Percentiles rank a stretch among this genome's conserved stretches.
Conservation (phyloP, 305 asterid genomes). For the Fraxinus angustifolia region DNA sequence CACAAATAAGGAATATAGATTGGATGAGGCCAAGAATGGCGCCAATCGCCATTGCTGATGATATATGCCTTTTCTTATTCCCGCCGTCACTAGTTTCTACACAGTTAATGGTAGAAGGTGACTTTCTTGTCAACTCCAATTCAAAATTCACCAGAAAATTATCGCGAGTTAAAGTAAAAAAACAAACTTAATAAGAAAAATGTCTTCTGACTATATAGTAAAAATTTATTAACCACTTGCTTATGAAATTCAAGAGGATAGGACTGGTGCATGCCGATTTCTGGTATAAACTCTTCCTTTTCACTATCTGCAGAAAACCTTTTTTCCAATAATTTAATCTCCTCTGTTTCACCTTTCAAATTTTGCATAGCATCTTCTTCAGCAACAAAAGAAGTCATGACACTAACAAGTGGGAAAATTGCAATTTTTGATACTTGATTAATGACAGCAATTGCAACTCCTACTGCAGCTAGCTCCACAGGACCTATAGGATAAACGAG, state of each 20-base stretch:
- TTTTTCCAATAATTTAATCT: slow-evolving; percentile 26
- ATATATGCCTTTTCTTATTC: slow-evolving; percentile 30
- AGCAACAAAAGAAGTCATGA: slow-evolving; percentile 60
- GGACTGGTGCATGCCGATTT: slow-evolving; percentile 25
- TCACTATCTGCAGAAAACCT: slow-evolving; percentile 26
- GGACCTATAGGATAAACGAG: slow-evolving; percentile 31
- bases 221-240: not conserved
- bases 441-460: slow-evolving; percentile 53
- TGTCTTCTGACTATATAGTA: not conserved
- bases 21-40: slow-evolving; percentile 40
- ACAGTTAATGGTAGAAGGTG: not conserved
- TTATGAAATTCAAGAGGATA: not conserved
- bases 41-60: slow-evolving; percentile 53
- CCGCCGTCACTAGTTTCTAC: slow-evolving; percentile 9
- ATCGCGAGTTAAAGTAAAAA: not conserved
- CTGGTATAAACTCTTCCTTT: slow-evolving; percentile 38
- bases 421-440: slow-evolving; percentile 62
- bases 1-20: slow-evolving; percentile 30
- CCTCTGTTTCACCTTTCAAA: slow-evolving; percentile 15
- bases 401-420: slow-evolving; percentile 54
- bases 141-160: not conserved
- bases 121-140: slow-evolving; percentile 21
- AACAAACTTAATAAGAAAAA: not conserved
- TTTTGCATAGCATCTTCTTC: slow-evolving; percentile 49
- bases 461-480: slow-evolving; percentile 58